Base-by-base conservation (phyloP, 2,329 filamentous ascomycete genomes). In the Penicillium concentricum region DNA sequence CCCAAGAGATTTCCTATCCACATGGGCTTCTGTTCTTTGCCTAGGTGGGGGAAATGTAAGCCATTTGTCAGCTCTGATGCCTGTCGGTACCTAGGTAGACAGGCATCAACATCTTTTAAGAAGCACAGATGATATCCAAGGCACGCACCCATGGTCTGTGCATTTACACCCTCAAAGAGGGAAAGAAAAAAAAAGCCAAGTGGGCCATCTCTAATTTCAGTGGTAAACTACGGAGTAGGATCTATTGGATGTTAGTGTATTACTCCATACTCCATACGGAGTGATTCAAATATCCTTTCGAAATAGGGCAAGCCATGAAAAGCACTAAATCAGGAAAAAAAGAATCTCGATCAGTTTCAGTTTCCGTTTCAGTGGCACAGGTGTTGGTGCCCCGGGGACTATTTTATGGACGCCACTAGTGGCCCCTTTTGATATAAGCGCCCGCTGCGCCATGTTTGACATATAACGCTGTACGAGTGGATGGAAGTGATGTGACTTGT, bases 341-440 rank as follows among this genome's bases (percentile, higher is more conserved):
- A 13, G 13, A 32, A 32, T 2, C 28, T 30, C 3, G 10, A 15
- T 32, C 30, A 3, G 30, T 32, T 32, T 46, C 44, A 37, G 44
- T 46, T 46, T 46, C 28, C 3, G 46, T 30, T 22, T 28, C 38
- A 32, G 41, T 35, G 30, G 44, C 39, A 28, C 16, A 35, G 32
- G 3, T 46, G 46, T 20, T 32, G 32, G 32, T 35, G 32, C 32
- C 32, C 32, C 1, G 15, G 30, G 30, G 32, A 35, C 15, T 35
- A 16, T 35, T 26, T 34, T 28, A 13, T 39, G 45, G 30, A 26
- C 43, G 50, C 41, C 44, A 32, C 20, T 39, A 46, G 42, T 51
- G 38, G 39, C 48, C 58, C 58, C 51, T 49, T 34, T 22, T 37
- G 41, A 44, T 53, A 58, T 65, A 65, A 65, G 63, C 63, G 62